Evolutionary conservation across 371 early-diverging fungal genomes (phyloP), one percentile per base, ranked within the genome.

Genomic region (Mortierella polycephala): DNA sequence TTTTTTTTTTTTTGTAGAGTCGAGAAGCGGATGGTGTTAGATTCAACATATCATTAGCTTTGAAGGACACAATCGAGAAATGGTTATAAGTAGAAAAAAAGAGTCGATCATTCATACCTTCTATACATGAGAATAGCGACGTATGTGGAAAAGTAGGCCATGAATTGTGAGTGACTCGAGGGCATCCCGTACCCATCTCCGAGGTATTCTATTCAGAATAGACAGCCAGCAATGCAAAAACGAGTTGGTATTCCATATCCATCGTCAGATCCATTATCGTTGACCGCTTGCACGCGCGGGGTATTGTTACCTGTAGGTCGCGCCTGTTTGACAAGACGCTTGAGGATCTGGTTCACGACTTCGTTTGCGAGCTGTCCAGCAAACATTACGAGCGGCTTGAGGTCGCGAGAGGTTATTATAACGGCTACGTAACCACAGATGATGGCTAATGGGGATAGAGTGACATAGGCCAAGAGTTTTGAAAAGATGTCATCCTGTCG

Each of bases 131-230:
- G 92, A 9, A 95, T 58, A 7, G 85, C 64, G 0, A 85, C 69
- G 70, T 89, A 95, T 0, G 85, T 79, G 10, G 92, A 87, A 83
- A 95, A 96, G 81, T 86, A 97, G 51, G 91, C 90, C 84, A 96
- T 94, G 82, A 96, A 98, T 74, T 96, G 96, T 3, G 97, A 83
- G 72, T 98, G 98, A 57, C 93, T 92, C 3, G 95, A 94, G 1
- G 98, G 98, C 97, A 97, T 96, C 16, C 97, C 98, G 80, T 96
- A 96, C 0, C 96, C 97, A 46, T 87, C 87, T 4, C 96, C 96
- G 12, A 96, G 84, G 64, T 90, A 90, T 54, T 79, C 91, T 92
- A 74, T 40, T 21, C 55, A 47, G 47, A 47, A 47, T 47, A 47
- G 47, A 47, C 47, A 30, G 4, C n/a, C 47, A 14, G 5, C 10